Evolutionary conservation across 129 eudicot genomes (phyloP).

Genomic region (Tanacetum coccineum): DNA sequence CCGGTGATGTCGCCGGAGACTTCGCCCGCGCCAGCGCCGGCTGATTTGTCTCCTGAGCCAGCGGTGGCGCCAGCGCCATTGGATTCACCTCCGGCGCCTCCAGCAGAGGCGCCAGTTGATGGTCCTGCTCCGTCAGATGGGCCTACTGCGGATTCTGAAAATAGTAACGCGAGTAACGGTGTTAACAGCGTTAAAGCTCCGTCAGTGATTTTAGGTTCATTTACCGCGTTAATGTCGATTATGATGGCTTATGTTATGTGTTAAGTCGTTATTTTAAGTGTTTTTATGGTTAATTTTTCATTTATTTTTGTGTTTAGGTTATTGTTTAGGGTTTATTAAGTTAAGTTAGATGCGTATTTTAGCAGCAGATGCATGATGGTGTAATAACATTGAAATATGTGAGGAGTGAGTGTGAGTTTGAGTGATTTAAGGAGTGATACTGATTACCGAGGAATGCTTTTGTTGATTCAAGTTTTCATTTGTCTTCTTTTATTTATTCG

Average conservation of each 20-base stretch:
- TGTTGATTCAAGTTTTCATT: conserved; percentile 12
- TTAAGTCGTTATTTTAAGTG: conserved; percentile 22
- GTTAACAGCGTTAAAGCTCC: conserved; percentile 25
- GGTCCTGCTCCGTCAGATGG: conserved; percentile 38
- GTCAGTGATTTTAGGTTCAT: not conserved
- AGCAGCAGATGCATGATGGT: conserved; percentile 14
- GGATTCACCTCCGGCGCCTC: conserved; percentile 37
- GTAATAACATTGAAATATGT: conserved; percentile 23
- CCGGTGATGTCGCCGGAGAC: conserved; percentile 55
- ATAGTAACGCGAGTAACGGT: conserved; percentile 28
- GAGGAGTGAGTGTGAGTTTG: conserved; percentile 26
- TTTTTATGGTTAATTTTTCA: conserved; percentile 8
- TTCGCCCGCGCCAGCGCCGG: conserved; percentile 47
- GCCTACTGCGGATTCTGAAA: conserved; percentile 33
- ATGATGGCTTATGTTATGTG: conserved; percentile 24
- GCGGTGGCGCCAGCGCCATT: conserved; percentile 33
- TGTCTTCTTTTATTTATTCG: not conserved
- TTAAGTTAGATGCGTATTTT: conserved; percentile 29
- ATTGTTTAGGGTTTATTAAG: conserved; percentile 23
- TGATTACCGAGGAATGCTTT: conserved; percentile 34
- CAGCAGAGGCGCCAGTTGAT: conserved; percentile 23
- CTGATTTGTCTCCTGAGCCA: conserved; percentile 29
- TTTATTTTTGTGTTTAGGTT: conserved; percentile 23
- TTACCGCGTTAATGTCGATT: conserved; percentile 9
- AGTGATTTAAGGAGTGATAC: conserved; percentile 31